Percentiles rank a stretch among this genome's conserved stretches.
Evolutionary conservation across 2,329 filamentous ascomycete genomes (phyloP).

Genomic region (Hypoxylon sp.): DNA sequence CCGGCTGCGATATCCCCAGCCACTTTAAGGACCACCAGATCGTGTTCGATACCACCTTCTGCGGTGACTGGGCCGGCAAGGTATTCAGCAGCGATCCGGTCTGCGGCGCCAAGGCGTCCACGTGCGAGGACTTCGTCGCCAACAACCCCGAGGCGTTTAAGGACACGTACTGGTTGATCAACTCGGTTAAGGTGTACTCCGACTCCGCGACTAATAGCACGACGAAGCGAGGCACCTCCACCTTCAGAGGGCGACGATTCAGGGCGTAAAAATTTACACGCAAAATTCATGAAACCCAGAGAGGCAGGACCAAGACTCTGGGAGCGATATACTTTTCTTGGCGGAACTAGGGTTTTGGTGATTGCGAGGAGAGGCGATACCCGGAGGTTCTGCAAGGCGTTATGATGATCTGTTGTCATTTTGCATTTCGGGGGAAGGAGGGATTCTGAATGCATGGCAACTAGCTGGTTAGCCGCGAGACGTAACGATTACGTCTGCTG

Average conservation of each 20-base stretch:
- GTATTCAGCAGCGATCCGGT: slow-evolving; percentile 72
- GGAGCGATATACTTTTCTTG: slow-evolving; percentile 4
- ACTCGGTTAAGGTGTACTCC: slow-evolving; percentile 76
- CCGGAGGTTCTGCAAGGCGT: slow-evolving; percentile 3
- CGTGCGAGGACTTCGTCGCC: slow-evolving; percentile 80
- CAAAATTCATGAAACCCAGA: background rate
- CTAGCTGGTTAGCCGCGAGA: background rate
- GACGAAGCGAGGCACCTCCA: slow-evolving; percentile 18
- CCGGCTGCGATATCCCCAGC: slow-evolving; percentile 77
- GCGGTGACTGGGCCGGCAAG: slow-evolving; percentile 86
- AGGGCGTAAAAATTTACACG: slow-evolving; percentile 41
- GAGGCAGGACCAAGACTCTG: slow-evolving; percentile 23
- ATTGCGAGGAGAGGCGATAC: slow-evolving; percentile 3
- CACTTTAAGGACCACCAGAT: slow-evolving; percentile 82
- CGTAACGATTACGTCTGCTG: slow-evolving; percentile 2
- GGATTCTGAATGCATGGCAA: background rate
- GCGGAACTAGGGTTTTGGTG: background rate
- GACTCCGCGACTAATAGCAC: slow-evolving; percentile 29
- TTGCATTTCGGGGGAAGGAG: background rate
- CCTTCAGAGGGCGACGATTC: slow-evolving; percentile 38
- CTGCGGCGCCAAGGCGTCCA: slow-evolving; percentile 72
- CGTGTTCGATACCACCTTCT: slow-evolving; percentile 87
- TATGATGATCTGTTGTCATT: slow-evolving; percentile 21
- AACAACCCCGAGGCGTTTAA: slow-evolving; percentile 78
- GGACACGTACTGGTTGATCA: slow-evolving; percentile 84